phyloP scores from a whole-genome alignment of 164 flowering plant genomes.

The Aristolochia fimbriata region DNA sequence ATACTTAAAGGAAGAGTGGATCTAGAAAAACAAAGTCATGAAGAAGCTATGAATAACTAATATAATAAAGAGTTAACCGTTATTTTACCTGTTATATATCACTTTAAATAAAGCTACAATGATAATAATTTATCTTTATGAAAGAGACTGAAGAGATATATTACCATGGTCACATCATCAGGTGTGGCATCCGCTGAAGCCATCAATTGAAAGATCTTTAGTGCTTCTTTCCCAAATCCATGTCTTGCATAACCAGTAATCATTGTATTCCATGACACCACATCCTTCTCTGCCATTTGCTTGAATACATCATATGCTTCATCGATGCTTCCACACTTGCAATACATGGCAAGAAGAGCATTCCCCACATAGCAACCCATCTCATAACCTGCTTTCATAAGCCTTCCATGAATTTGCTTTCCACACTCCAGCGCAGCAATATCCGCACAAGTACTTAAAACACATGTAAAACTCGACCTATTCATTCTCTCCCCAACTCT shows the following conservation, averaged over 20 bases:
- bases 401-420: conserved; percentile 63
- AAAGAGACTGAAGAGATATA: neutral
- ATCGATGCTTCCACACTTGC: conserved; percentile 82
- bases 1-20: neutral
- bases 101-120: too few relatives aligned
- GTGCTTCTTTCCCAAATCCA: conserved; percentile 74
- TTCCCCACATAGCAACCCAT: conserved; percentile 71
- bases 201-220: conserved; percentile 63
- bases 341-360: conserved; percentile 86
- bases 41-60: neutral
- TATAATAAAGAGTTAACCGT: neutral
- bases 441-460: conserved; percentile 73
- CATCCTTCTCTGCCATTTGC: conserved; percentile 57
- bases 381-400: conserved; percentile 69
- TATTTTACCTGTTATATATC: too few relatives aligned
- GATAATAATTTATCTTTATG: too few relatives aligned
- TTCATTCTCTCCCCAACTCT: conserved; percentile 55
- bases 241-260: conserved; percentile 79
- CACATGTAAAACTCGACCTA: conserved; percentile 58
- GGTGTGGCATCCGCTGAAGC: conserved; percentile 35
- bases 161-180: conserved; percentile 80
- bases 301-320: conserved; percentile 57
- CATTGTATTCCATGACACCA: conserved; percentile 87
- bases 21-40: neutral
- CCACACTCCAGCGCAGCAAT: conserved; percentile 76